A percentile compares a stretch with the other conserved stretches of the same genome.
phyloP scores from a whole-genome alignment of 257 asterid species.

The Scutellaria baicalensis region DNA sequence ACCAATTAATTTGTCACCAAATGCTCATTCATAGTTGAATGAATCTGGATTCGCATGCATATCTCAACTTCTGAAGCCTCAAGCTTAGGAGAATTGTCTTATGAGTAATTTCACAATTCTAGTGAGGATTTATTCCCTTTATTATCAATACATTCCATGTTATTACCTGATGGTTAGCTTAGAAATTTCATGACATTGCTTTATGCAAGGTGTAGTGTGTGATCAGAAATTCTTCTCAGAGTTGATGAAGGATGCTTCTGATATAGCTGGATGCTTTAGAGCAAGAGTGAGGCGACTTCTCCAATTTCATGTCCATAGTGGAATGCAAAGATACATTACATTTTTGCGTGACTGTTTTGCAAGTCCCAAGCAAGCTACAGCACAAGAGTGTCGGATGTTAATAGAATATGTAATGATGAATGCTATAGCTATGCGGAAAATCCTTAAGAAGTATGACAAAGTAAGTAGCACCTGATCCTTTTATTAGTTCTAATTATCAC shows the following conservation, averaged over 20 bases:
- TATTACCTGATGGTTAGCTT: background rate
- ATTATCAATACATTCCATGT: background rate
- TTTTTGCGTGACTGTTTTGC: conserved; percentile 47
- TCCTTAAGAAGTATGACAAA: conserved; percentile 88
- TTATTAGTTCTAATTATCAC: background rate
- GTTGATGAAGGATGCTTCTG: conserved; percentile 78
- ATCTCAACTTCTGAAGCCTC: background rate
- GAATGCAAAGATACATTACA: conserved; percentile 43
- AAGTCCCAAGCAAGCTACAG: conserved; percentile 46
- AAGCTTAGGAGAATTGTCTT: background rate
- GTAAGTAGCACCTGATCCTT: conserved; percentile 22
- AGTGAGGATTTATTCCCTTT: background rate
- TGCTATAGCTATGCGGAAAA: conserved; percentile 80
- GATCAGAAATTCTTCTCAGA: conserved; percentile 76
- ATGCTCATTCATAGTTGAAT: background rate
- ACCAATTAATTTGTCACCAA: background rate
- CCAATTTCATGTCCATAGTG: conserved; percentile 51
- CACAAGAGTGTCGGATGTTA: conserved; percentile 55
- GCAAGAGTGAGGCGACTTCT: conserved; percentile 73
- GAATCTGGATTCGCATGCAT: background rate
- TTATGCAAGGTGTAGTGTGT: conserved; percentile 45
- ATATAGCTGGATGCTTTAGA: conserved; percentile 69
- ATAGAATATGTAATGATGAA: conserved; percentile 72
- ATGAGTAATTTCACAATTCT: background rate
- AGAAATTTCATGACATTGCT: background rate